Evolutionary conservation across 2,329 filamentous ascomycete genomes (phyloP), one percentile per base, ranked within the genome.

Genomic region (Microdochium bolleyi): DNA sequence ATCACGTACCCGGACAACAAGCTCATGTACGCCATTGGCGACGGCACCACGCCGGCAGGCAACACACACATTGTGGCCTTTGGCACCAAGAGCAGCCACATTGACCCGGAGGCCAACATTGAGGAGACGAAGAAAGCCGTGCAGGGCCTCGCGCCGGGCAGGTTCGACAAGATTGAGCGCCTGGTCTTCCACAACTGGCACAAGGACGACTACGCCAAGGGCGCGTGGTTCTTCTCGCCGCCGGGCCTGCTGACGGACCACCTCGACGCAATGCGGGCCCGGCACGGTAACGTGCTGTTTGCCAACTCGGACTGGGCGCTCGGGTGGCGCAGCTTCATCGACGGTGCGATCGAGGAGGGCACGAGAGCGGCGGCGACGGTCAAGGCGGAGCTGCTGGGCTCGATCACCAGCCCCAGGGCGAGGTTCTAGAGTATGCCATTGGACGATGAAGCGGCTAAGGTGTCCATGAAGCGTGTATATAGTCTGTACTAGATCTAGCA

Each of bases 311-410:
- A 78, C 49, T 77, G 74, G 74, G 74, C 73, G 2, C 56, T 73
- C 8, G 74, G 73, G 0, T 77, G 75, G 75, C 63, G 75, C 1
- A 71, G 73, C 22, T 77, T 77, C 38, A 75, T 77, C 13, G 75
- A 78, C 55, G 75, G 74, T 1, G 75, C 74, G 0, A 76, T 77
- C 44, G 72, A 76, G 50, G 71, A 74, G 32, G 74, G 74, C 0
- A 69, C 70, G 1, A 60, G 64, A 44, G 69, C 64, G 11, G 69
- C 67, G 2, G 51, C 49, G 34, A 50, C 49, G 21, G 57, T 57
- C 34, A 38, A 30, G 27, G 27, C 27, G 11, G 37, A 41, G 37
- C 19, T 41, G 37, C 19, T 41, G 37, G 19, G 37, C 37, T 41
- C 37, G 19, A 41, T 41, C 37, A 41, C 37, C 37, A 41, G 37